These are phyloP conservation scores for Gastrodia elata DNA, from an alignment of 106 monocot genomes.

Conservation along the genomic window DNA sequence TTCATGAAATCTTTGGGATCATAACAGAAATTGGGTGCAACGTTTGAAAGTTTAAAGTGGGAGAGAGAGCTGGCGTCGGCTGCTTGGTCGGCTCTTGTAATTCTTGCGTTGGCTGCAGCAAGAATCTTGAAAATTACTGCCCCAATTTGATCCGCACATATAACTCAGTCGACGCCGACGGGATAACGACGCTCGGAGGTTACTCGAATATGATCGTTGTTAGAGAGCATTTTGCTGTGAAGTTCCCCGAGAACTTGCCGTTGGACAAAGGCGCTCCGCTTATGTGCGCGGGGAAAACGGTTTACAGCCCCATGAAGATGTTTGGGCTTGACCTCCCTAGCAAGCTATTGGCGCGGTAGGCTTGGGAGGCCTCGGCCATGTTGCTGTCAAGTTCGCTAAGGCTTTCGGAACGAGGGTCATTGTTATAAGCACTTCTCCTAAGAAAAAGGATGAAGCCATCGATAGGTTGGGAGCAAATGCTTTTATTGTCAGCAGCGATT, in stretches of 20 bases:
- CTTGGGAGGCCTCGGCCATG: constrained; percentile 71
- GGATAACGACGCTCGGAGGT: constrained; percentile 46
- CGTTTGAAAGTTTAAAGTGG: constrained; percentile 49
- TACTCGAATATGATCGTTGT: constrained; percentile 55
- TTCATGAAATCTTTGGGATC: constrained; percentile 65
- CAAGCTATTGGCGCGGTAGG: constrained; percentile 65
- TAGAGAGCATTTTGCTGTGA: constrained; percentile 38
- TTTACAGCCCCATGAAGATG: constrained; percentile 65
- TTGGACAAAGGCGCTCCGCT: constrained; percentile 62
- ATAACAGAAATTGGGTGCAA: constrained; percentile 52
- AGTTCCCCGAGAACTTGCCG: constrained; percentile 46
- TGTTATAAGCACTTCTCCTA: constrained; percentile 53
- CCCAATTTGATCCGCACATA: constrained; percentile 27
- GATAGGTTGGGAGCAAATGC: constrained; percentile 52
- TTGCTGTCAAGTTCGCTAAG: constrained; percentile 76
- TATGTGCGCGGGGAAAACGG: constrained; percentile 70
- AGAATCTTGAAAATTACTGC: constrained; percentile 56
- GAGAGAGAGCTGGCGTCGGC: constrained; percentile 64
- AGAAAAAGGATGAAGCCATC: constrained; percentile 52
- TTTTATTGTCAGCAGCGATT: constrained; percentile 43
- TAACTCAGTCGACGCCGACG: constrained; percentile 29
- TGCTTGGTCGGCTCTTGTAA: constrained; percentile 53
- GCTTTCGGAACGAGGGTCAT: constrained; percentile 74
- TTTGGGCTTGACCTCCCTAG: constrained; percentile 39
- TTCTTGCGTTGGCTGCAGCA: constrained; percentile 37